Evolutionary conservation across 176 grass and related monocot genomes (phyloP).

Genomic region (Ampelocalamus luodianensis): DNA sequence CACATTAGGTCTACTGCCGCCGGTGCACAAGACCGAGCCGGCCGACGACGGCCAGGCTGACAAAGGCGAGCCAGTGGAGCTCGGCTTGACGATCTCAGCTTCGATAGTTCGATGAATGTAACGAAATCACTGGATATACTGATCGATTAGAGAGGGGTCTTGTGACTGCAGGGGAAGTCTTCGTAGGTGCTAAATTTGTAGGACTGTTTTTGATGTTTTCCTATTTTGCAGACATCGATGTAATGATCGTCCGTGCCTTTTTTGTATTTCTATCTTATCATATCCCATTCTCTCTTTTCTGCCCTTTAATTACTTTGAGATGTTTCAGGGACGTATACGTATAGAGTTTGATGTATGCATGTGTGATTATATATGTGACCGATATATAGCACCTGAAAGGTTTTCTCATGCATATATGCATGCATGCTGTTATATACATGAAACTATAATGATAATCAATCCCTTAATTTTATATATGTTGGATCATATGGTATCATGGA

Average conservation of each 20-base stretch:
- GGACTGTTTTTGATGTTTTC: not conserved
- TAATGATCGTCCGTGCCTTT: slow-evolving; percentile 22
- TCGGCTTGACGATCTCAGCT: slow-evolving; percentile 39
- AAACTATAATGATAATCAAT: too few relatives aligned
- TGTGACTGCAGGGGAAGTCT: too few relatives aligned
- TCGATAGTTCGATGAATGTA: not conserved
- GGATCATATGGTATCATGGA: not conserved
- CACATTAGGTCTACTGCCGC: slow-evolving; percentile 47
- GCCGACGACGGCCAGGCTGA: slow-evolving; percentile 2
- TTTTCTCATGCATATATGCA: not conserved
- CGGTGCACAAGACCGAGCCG: slow-evolving; percentile 25
- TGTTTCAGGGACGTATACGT: not conserved
- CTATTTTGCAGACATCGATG: slow-evolving; percentile 20
- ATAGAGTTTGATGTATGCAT: not conserved
- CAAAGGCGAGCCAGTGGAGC: slow-evolving; percentile 25
- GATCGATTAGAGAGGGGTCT: too few relatives aligned
- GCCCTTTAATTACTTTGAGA: not conserved
- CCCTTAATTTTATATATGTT: too few relatives aligned
- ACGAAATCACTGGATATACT: not conserved
- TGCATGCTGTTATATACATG: not conserved
- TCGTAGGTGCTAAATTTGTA: not conserved
- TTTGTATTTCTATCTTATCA: not conserved
- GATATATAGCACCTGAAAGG: not conserved
- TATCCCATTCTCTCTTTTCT: not conserved
- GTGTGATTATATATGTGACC: not conserved